Percentiles rank a stretch among this genome's conserved stretches.
Conservation (phyloP, 2,329 filamentous ascomycete genomes). For the Phaeophleospora eucalypticola region DNA sequence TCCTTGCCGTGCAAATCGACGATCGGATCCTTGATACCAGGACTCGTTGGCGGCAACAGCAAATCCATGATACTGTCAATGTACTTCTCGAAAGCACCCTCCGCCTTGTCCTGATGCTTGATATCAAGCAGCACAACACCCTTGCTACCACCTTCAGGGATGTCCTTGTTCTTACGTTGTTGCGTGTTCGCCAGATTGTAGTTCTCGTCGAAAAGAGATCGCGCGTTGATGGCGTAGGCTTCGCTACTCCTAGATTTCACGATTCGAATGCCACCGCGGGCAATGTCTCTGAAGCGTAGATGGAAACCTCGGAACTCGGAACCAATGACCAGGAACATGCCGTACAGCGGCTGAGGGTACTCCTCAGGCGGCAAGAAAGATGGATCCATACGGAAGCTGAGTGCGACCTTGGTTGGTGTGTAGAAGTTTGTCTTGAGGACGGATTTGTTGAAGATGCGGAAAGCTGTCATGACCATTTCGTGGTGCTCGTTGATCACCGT, state of each 20-base stretch:
- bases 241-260: slow-evolving; percentile 97
- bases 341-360: slow-evolving; percentile 89
- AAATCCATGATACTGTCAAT: slow-evolving; percentile 98
- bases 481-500: slow-evolving; percentile 91
- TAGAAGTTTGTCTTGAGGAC: slow-evolving; percentile 97
- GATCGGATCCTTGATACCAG: slow-evolving; percentile 97
- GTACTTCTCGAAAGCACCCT: slow-evolving; percentile 97
- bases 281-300: slow-evolving; percentile 93
- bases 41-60: slow-evolving; percentile 80
- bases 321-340: slow-evolving; percentile 98
- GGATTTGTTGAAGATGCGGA: slow-evolving; percentile 89
- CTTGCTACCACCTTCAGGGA: slow-evolving; percentile 96
- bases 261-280: slow-evolving; percentile 94
- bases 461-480: slow-evolving; percentile 95
- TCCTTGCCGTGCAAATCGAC: slow-evolving; percentile 92
- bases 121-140: slow-evolving; percentile 93
- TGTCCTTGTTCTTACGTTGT: slow-evolving; percentile 99
- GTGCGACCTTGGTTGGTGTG: slow-evolving; percentile 95
- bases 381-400: slow-evolving; percentile 92
- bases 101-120: slow-evolving; percentile 87
- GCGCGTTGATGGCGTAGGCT: slow-evolving; percentile 91
- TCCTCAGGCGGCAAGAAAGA: slow-evolving; percentile 84
- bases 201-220: slow-evolving; percentile 96
- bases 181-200: slow-evolving; percentile 98
- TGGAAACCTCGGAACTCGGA: slow-evolving; percentile 97